A percentile compares a stretch with the other conserved stretches of the same genome.
phyloP scores from a whole-genome alignment of 179 eudicot species.

The Spergularia azorica region DNA sequence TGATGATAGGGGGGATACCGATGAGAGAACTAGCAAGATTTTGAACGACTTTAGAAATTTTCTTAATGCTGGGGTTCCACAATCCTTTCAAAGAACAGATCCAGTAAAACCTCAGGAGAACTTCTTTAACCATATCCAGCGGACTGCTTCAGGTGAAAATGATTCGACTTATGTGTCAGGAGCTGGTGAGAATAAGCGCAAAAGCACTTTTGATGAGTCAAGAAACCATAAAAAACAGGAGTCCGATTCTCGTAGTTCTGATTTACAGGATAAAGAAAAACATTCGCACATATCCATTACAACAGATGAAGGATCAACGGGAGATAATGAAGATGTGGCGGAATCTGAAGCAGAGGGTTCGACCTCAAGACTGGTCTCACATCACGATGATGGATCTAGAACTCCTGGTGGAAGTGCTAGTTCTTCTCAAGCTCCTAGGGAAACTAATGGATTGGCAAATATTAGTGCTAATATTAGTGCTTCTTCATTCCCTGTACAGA shows the following conservation, averaged over 20 bases:
- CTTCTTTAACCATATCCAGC: constrained; percentile 44
- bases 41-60: constrained; percentile 82
- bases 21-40: constrained; percentile 77
- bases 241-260: constrained; percentile 46
- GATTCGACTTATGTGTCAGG: constrained; percentile 43
- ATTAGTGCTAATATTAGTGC: background rate
- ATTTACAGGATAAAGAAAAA: constrained; percentile 53
- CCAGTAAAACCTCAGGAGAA: constrained; percentile 53
- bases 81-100: constrained; percentile 50
- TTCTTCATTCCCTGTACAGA: constrained; percentile 42
- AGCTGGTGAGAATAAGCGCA: constrained; percentile 57
- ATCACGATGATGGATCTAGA: constrained; percentile 49
- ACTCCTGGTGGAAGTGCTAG: constrained; percentile 42
- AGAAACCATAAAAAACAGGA: constrained; percentile 64
- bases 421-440: constrained; percentile 54
- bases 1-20: constrained; percentile 56
- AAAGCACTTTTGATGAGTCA: constrained; percentile 46
- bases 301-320: constrained; percentile 91
- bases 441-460: constrained; percentile 35
- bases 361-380: constrained; percentile 53
- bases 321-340: constrained; percentile 95
- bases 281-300: constrained; percentile 72
- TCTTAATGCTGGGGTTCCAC: constrained; percentile 71
- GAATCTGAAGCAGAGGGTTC: constrained; percentile 91
- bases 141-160: constrained; percentile 37